phyloP scores from a whole-genome alignment of 208 protist species.

The Wallacemonas sp. region DNA sequence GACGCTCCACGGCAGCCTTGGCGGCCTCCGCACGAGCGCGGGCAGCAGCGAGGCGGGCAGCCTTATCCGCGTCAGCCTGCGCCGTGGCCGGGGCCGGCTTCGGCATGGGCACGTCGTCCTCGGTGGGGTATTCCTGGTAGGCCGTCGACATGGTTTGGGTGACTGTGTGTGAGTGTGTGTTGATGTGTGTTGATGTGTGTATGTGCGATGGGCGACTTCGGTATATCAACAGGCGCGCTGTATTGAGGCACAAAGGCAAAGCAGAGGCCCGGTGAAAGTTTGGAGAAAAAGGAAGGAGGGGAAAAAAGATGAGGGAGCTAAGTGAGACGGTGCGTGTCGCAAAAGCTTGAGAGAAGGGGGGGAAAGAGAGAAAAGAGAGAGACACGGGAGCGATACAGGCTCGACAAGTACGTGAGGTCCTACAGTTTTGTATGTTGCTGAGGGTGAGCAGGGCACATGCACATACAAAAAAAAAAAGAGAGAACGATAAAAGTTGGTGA shows the following conservation, averaged over 20 bases:
- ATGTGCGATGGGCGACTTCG: not conserved
- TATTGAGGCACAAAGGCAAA: not conserved
- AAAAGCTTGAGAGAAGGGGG: no score
- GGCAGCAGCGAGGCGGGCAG: conserved; percentile 21
- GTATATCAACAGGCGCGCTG: not conserved
- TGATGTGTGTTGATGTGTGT: not conserved
- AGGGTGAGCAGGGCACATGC: not conserved
- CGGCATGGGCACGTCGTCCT: conserved; percentile 16
- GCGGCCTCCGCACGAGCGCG: conserved; percentile 38
- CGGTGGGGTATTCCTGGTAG: conserved; percentile 14
- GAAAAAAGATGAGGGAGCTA: not conserved
- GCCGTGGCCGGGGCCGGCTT: not conserved
- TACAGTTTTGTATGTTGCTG: no score
- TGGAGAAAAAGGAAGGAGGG: no score
- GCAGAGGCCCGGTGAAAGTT: not conserved
- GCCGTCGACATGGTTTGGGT: conserved; percentile 9
- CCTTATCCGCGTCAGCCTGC: conserved; percentile 5
- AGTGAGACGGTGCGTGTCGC: not conserved
- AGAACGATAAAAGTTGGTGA: conserved; percentile 2
- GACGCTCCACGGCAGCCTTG: conserved; percentile 29
- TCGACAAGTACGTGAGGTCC: not conserved
- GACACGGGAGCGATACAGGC: not conserved
- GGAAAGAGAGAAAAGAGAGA: no score
- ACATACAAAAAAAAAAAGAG: not conserved
- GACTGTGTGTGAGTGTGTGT: conserved; percentile 7